Evolutionary conservation across 495 filamentous ascomycete species (phyloP).

Genomic region (Aspergillus cavernicola): DNA sequence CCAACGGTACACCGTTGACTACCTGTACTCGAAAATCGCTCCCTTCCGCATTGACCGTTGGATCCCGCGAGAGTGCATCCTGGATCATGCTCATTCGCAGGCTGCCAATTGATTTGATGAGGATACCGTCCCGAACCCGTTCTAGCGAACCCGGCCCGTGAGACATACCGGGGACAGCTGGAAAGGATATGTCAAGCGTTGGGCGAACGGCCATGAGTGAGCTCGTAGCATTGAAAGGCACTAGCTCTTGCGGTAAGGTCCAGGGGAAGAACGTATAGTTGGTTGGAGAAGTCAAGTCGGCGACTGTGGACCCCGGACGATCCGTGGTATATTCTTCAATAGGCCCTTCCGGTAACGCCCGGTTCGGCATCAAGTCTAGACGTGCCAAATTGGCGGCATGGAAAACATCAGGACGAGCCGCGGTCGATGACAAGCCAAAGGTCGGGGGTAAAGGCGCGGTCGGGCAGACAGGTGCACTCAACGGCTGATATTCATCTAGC

Average conservation of each 20-base stretch:
- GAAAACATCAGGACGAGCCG: constrained; percentile 81
- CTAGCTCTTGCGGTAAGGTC: constrained; percentile 73
- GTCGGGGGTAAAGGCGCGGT: constrained; percentile 52
- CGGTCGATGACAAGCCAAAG: constrained; percentile 72
- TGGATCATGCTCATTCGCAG: constrained; percentile 76
- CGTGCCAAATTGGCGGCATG: constrained; percentile 85
- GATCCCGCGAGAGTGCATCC: constrained; percentile 47
- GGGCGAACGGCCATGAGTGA: constrained; percentile 56
- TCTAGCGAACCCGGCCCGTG: constrained; percentile 54
- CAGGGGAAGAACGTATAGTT: constrained; percentile 91
- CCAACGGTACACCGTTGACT: constrained; percentile 75
- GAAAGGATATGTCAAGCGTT: constrained; percentile 79
- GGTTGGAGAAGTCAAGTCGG: constrained; percentile 58
- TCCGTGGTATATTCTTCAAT: constrained; percentile 47
- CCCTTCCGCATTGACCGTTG: constrained; percentile 25
- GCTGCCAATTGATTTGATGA: constrained; percentile 74
- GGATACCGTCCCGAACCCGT: constrained; percentile 66
- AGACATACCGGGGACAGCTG: constrained; percentile 56
- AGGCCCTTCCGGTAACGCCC: constrained; percentile 48
- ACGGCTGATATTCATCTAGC: not conserved
- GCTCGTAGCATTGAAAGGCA: constrained; percentile 72
- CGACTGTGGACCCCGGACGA: constrained; percentile 52
- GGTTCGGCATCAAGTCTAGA: constrained; percentile 67
- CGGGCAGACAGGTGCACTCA: constrained; percentile 49
- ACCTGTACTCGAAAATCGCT: constrained; percentile 66